A percentile compares a stretch with the other conserved stretches of the same genome.
Evolutionary conservation across 768 basidiomycete species (phyloP).

Genomic region (Leccinellum albellum): DNA sequence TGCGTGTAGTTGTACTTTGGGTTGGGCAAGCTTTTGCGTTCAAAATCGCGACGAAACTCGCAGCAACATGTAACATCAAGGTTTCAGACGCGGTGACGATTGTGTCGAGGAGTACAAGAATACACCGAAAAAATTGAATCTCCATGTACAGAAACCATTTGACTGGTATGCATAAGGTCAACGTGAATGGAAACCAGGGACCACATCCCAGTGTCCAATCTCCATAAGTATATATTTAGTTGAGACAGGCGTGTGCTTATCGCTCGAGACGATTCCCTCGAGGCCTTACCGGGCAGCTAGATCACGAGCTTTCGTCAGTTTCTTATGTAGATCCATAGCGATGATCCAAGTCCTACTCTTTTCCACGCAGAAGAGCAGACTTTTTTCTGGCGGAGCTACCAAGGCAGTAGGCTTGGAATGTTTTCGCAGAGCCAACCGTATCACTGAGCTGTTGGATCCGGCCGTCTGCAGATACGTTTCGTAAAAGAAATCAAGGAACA

Average conservation of each 20-base stretch:
- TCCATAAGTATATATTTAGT: background rate
- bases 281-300: background rate
- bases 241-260: background rate
- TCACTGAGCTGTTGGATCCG: background rate
- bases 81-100: background rate
- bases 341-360: background rate
- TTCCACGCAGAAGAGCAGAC: background rate
- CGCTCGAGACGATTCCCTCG: background rate
- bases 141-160: background rate
- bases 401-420: background rate
- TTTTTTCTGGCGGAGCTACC: background rate
- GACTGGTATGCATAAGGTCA: background rate
- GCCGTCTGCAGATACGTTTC: conserved; percentile 14
- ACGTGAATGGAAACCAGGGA: background rate
- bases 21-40: too few species aligned
- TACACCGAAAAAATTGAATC: background rate
- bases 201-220: background rate
- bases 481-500: conserved; percentile 23
- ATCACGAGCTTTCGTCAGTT: background rate
- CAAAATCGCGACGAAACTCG: too few species aligned
- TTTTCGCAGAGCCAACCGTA: background rate
- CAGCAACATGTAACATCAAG: too few species aligned
- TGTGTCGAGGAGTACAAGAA: background rate
- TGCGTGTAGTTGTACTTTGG: too few species aligned
- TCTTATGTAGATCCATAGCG: background rate